Percentiles rank a stretch among this genome's conserved stretches.
Evolutionary conservation across 176 grass and related monocot genomes (phyloP).

Genomic region (Hyparrhenia diplandra): DNA sequence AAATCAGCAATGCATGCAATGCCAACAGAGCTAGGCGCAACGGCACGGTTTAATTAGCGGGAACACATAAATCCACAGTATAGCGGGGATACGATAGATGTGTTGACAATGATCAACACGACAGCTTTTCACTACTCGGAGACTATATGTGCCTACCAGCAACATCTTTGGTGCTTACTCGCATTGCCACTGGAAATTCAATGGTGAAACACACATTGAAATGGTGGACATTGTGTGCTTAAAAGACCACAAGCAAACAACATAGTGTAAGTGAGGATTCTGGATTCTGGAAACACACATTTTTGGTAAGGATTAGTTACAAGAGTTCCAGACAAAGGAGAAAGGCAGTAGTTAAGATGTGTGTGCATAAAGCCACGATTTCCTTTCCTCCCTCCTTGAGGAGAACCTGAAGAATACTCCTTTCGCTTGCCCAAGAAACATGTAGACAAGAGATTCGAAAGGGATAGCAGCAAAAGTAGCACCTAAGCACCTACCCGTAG

Average conservation of each 20-base stretch:
- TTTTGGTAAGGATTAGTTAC: background rate
- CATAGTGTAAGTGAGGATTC: background rate
- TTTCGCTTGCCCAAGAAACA: constrained; percentile 17
- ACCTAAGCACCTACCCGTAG: constrained; percentile 12
- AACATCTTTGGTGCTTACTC: background rate
- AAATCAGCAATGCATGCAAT: background rate
- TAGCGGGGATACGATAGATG: background rate
- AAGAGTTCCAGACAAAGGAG: background rate
- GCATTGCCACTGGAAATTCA: background rate
- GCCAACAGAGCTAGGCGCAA: background rate
- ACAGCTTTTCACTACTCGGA: background rate
- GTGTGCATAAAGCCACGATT: background rate
- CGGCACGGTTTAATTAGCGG: too few relatives aligned
- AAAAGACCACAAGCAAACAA: background rate
- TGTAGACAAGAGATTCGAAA: background rate
- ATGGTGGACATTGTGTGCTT: background rate
- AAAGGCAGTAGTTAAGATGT: background rate
- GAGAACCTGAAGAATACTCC: background rate
- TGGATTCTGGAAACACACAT: background rate
- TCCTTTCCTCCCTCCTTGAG: background rate
- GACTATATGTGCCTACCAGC: background rate
- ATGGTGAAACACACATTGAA: background rate
- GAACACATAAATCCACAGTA: background rate
- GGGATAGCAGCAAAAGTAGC: constrained; percentile 9
- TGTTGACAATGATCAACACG: background rate